These are phyloP conservation scores for Chaetomiaceae sp. DNA, from an alignment of 2,329 filamentous ascomycete genomes.

Conservation along the genomic window DNA sequence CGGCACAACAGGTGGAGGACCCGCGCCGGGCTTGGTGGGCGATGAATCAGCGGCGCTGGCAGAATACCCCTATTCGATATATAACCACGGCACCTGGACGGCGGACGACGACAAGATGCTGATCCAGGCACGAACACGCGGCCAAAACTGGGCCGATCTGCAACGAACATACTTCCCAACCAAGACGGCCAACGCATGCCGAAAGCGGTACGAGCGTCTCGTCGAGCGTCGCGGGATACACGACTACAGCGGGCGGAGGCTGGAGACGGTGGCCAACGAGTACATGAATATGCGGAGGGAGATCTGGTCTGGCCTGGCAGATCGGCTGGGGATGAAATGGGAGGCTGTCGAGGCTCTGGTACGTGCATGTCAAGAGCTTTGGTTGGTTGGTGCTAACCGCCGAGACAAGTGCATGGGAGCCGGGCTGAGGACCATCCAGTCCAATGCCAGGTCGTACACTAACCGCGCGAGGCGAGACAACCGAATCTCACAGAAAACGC, in stretches of 20 bases:
- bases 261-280: constrained; percentile 23
- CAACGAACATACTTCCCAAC: constrained; percentile 23
- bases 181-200: constrained; percentile 28
- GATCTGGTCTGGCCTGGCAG: constrained; percentile 25
- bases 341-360: constrained; percentile 25
- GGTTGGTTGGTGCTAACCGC: neutral
- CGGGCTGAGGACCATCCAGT: constrained; percentile 21
- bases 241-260: constrained; percentile 17
- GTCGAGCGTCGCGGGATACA: constrained; percentile 23
- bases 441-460: constrained; percentile 23
- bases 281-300: constrained; percentile 25
- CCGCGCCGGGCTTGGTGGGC: neutral
- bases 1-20: neutral
- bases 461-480: constrained; percentile 21
- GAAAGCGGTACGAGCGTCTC: constrained; percentile 27
- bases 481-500: constrained; percentile 12
- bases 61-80: constrained; percentile 21
- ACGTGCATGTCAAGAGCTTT: neutral
- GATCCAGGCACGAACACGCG: constrained; percentile 21
- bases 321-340: constrained; percentile 22
- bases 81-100: constrained; percentile 27
- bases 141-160: constrained; percentile 26
- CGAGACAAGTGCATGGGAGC: constrained; percentile 21
- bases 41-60: constrained; percentile 6
- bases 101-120: constrained; percentile 23